Evolutionary conservation across 2,329 filamentous ascomycete species (phyloP), one percentile per base, ranked within the genome.

Genomic region (Penicillium hesseltinei): DNA sequence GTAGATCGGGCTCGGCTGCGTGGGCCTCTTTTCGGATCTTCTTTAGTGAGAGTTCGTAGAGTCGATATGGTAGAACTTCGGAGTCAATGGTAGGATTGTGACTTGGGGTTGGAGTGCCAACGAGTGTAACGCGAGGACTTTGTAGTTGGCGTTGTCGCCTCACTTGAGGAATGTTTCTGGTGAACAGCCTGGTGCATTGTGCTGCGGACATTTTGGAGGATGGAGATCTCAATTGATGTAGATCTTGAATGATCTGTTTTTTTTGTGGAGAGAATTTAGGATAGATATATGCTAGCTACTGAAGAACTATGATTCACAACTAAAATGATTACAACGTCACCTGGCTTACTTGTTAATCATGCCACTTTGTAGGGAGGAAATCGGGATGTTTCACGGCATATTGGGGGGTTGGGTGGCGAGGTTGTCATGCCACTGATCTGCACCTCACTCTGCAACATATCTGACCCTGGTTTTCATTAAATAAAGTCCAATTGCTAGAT

Each of bases 21-120:
- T 58, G 58, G 2, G 64, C 64, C 35, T 66, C 63, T 51, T 62
- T 63, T 50, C 62, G 58, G 6, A 66, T 65, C 38, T 66, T 66
- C 51, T 63, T 56, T 21, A 66, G 40, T 1, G 64, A 66, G 7
- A 66, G 57, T 31, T 66, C 58, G 31, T 61, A 66, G 17, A 66
- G 54, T 45, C 63, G 60, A 45, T 64, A 64, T n/a, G 64, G 61
- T 23, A 66, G 56, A 39, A 62, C 61, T 19, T 66, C 63, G 15
- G 60, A 64, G 52, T 63, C 62, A 35, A 58, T 50, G 19, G 51
- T 45, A 19, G 51, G 56, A 9, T 54, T 58, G 17, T 27, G 51
- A 39, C 23, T 54, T 25, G 45, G 51, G 5, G 15, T 7, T 17
- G 51, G 44, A 40, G 15, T 35, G n/a, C 42, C 43, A 23, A 57